Conservation (phyloP, 495 filamentous ascomycete species). For the Neurospora sp. region DNA sequence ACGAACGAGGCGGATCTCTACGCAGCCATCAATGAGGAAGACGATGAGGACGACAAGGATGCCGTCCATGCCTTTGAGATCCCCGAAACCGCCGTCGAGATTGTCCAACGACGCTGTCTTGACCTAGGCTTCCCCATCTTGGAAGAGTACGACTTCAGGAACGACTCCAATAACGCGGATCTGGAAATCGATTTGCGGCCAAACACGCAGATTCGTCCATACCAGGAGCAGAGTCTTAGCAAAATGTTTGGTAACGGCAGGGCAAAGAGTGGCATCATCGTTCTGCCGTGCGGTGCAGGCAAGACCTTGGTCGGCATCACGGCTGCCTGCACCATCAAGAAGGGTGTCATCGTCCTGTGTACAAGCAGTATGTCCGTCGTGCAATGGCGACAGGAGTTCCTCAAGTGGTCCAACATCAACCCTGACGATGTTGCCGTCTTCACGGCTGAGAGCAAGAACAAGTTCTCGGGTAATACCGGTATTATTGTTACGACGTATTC, state of each 20-base stretch:
- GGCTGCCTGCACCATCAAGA: conserved; percentile 94
- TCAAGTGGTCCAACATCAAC: conserved; percentile 97
- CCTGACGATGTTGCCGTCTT: conserved; percentile 90
- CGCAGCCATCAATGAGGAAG: conserved; percentile 62
- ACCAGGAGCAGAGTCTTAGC: conserved; percentile 92
- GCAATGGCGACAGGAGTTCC: conserved; percentile 91
- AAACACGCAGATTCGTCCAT: conserved; percentile 73
- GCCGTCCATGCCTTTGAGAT: conserved; percentile 97
- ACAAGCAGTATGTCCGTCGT: conserved; percentile 97
- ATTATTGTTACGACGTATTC: conserved; percentile 97
- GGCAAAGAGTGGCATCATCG: conserved; percentile 94
- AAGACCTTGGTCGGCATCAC: conserved; percentile 97
- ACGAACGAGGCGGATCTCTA: conserved; percentile 28
- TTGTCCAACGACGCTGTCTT: conserved; percentile 81
- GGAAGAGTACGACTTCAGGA: conserved; percentile 97
- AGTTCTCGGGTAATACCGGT: conserved; percentile 80
- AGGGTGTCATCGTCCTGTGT: conserved; percentile 88
- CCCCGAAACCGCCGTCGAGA: conserved; percentile 61
- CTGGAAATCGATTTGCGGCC: conserved; percentile 87
- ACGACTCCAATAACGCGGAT: conserved; percentile 79
- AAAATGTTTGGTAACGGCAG: conserved; percentile 99
- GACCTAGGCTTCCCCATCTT: conserved; percentile 78
- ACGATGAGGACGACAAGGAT: conserved; percentile 82
- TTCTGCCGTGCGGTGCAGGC: conserved; percentile 90
- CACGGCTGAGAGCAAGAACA: conserved; percentile 86